These are phyloP conservation scores for Phytophthora litchii DNA, from an alignment of 352 stramenopile genomes.

Conservation along the genomic window DNA sequence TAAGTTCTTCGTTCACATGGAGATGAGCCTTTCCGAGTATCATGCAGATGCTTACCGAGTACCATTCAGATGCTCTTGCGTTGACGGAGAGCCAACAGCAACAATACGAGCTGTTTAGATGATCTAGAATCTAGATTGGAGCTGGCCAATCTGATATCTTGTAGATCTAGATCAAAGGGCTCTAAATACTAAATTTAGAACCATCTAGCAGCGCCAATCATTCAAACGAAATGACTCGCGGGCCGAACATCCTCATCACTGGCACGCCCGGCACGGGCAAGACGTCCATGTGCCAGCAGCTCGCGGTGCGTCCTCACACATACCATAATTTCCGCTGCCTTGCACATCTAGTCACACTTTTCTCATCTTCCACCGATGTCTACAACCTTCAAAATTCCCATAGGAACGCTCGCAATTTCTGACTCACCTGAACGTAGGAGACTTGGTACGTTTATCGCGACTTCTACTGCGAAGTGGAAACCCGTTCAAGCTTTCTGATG, in stretches of 20 bases:
- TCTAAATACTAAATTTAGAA: neutral
- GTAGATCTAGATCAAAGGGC: too few species aligned
- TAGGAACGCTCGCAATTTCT: conserved; percentile 82
- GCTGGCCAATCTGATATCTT: too few species aligned
- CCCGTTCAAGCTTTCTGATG: conserved; percentile 2
- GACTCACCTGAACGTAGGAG: conserved; percentile 94
- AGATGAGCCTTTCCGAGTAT: too few species aligned
- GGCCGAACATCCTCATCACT: conserved; percentile 98
- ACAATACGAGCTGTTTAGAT: too few species aligned
- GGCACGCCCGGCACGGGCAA: conserved; percentile 97
- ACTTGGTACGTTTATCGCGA: conserved; percentile 67
- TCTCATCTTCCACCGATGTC: conserved; percentile 10
- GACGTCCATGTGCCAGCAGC: conserved; percentile 92
- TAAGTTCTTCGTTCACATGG: too few species aligned
- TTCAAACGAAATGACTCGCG: conserved; percentile 45
- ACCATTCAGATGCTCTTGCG: too few species aligned
- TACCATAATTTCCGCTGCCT: conserved; percentile 5
- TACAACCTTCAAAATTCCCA: conserved; percentile 11
- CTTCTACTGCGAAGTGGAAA: conserved; percentile 9
- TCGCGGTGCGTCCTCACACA: conserved; percentile 62
- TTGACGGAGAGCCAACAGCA: too few species aligned
- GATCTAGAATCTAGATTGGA: too few species aligned
- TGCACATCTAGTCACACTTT: conserved; percentile 9
- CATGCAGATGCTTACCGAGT: too few species aligned
- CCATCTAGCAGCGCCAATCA: conserved; percentile 19